Evolutionary conservation across 108 stramenopile genomes (phyloP).

Genomic region (Discostella stelligeroides): DNA sequence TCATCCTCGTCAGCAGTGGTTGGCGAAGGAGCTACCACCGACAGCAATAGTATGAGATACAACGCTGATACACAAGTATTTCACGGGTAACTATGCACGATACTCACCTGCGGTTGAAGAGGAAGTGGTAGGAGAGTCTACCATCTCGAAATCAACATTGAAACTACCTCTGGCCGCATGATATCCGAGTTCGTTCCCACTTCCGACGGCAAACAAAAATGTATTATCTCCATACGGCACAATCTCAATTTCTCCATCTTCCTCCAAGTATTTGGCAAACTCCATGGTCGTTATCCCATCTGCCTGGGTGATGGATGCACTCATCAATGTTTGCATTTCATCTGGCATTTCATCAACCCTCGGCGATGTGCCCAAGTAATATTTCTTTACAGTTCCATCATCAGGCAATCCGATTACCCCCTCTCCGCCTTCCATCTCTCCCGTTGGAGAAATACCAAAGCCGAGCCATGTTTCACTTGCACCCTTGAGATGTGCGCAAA

Average conservation of each 20-base stretch:
- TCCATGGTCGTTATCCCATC: constrained; percentile 40
- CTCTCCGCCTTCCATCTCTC: constrained; percentile 25
- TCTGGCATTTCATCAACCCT: constrained; percentile 28
- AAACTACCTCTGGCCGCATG: constrained; percentile 12
- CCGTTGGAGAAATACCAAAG: constrained; percentile 21
- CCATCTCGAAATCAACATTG: constrained; percentile 26
- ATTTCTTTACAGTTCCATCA: constrained; percentile 42
- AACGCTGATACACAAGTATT: too few species aligned
- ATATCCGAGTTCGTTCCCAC: constrained; percentile 15
- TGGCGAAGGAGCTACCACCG: too few species aligned
- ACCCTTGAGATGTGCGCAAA: constrained; percentile 16
- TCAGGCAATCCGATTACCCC: constrained; percentile 39
- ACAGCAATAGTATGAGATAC: too few species aligned
- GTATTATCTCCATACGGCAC: constrained; percentile 28
- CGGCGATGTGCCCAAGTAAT: constrained; percentile 46
- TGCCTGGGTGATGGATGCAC: constrained; percentile 44
- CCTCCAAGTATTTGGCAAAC: constrained; percentile 59
- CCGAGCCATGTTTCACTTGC: constrained; percentile 24
- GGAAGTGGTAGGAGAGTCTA: background rate
- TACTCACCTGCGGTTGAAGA: background rate
- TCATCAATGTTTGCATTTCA: constrained; percentile 55
- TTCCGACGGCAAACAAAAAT: constrained; percentile 49
- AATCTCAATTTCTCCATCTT: constrained; percentile 54
- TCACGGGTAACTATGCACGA: too few species aligned
- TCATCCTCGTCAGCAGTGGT: too few species aligned